These are phyloP conservation scores for Fusarium sacchari DNA, from an alignment of 2,329 filamentous ascomycete species.

Conservation along the genomic window DNA sequence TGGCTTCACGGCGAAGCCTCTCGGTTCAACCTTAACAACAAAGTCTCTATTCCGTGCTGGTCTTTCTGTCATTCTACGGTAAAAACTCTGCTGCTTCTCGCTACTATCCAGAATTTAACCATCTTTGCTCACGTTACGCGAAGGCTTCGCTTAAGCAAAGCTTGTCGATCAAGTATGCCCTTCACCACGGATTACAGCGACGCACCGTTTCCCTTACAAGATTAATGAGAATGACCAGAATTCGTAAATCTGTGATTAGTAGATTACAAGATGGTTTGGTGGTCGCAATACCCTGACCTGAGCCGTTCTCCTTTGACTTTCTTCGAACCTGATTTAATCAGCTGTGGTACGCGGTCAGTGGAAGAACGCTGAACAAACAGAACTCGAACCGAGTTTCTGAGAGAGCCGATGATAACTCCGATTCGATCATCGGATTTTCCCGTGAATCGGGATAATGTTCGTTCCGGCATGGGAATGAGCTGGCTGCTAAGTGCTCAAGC, in stretches of 20 bases:
- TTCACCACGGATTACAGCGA: neutral
- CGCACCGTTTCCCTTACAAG: neutral
- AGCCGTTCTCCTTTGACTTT: neutral
- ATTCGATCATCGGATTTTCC: neutral
- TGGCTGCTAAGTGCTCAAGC: neutral
- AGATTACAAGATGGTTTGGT: neutral
- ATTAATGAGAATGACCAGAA: neutral
- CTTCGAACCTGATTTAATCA: neutral
- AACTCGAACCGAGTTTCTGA: too few relatives aligned
- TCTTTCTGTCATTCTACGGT: conserved; percentile 16
- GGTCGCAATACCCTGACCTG: neutral
- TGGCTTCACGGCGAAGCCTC: neutral
- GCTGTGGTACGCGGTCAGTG: neutral
- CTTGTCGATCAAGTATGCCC: neutral
- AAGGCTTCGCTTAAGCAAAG: neutral
- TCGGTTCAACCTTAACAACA: neutral
- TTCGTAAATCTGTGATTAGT: neutral
- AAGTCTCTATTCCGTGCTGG: neutral
- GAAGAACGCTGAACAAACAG: neutral
- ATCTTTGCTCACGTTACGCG: neutral
- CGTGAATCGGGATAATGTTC: neutral
- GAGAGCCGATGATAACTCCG: neutral
- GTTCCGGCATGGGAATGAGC: neutral
- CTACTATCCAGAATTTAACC: neutral
- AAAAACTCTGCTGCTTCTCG: neutral